Evolutionary conservation across 2,329 filamentous ascomycete species (phyloP).

Genomic region (Neofusicoccum parvum): DNA sequence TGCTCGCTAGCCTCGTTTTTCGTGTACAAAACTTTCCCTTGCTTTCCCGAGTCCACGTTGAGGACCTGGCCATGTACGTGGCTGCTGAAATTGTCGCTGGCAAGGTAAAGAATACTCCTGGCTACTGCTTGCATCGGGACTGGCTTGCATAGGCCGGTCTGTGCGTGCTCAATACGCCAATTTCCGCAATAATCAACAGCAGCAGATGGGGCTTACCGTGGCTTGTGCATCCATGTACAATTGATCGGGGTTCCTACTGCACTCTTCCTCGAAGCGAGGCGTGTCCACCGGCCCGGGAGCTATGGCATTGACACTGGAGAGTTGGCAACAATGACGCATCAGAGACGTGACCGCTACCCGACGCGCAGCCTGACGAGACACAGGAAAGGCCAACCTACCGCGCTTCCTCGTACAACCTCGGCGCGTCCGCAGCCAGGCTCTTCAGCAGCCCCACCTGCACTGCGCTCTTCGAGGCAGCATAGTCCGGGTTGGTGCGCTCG

Average conservation of each 20-base stretch:
- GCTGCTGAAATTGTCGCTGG: constrained; percentile 49
- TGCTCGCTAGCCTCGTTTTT: constrained; percentile 27
- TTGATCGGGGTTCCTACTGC: constrained; percentile 41
- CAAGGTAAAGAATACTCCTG: constrained; percentile 48
- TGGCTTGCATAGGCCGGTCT: constrained; percentile 42
- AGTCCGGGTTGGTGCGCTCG: constrained; percentile 47
- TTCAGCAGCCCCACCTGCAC: constrained; percentile 49
- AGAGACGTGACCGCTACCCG: background rate
- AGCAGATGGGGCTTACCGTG: constrained; percentile 34
- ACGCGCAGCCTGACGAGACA: no score
- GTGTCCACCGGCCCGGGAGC: constrained; percentile 52
- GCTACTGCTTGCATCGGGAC: constrained; percentile 46
- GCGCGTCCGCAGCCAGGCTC: constrained; percentile 45
- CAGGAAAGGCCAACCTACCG: constrained; percentile 5
- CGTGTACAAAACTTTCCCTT: constrained; percentile 45
- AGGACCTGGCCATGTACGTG: constrained; percentile 49
- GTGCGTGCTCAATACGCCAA: background rate
- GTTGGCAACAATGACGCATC: background rate
- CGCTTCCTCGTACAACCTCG: constrained; percentile 39
- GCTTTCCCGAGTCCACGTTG: constrained; percentile 51
- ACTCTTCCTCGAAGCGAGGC: constrained; percentile 45
- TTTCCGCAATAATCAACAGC: background rate
- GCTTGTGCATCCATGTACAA: constrained; percentile 47
- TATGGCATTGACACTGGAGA: constrained; percentile 47
- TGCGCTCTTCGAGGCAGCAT: constrained; percentile 49